These are phyloP conservation scores for Solanum stenotomum DNA, from an alignment of 257 asterid species.

Conservation along the genomic window DNA sequence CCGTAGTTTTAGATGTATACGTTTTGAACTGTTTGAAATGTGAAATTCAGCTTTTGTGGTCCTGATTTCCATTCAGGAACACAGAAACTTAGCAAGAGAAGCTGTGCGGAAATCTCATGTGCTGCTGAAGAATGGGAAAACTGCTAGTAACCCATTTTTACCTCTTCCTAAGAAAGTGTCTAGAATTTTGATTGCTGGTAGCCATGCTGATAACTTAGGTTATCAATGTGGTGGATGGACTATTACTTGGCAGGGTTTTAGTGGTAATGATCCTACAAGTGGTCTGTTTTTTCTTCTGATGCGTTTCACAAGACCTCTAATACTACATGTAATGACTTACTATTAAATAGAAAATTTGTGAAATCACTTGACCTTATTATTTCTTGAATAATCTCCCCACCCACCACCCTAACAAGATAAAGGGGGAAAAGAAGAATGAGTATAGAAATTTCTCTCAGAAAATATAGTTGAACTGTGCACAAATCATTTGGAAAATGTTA, in stretches of 20 bases:
- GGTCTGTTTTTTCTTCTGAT: constrained; percentile 25
- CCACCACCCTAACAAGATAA: background rate
- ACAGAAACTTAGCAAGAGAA: constrained; percentile 77
- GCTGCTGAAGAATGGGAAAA: constrained; percentile 74
- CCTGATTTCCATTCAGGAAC: constrained; percentile 35
- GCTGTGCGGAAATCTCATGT: constrained; percentile 80
- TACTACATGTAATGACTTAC: background rate
- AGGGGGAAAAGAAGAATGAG: background rate
- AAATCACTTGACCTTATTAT: background rate
- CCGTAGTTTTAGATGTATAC: background rate
- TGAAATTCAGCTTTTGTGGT: background rate
- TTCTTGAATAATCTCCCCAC: background rate
- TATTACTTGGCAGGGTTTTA: constrained; percentile 70
- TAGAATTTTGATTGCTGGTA: constrained; percentile 67
- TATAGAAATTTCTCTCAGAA: background rate
- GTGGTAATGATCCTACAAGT: constrained; percentile 50
- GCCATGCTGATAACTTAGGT: constrained; percentile 84
- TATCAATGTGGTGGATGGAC: constrained; percentile 95
- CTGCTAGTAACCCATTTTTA: constrained; percentile 32
- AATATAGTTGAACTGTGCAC: background rate
- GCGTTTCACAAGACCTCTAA: background rate
- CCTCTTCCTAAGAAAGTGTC: constrained; percentile 64
- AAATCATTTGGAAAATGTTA: background rate
- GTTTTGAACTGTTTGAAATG: background rate
- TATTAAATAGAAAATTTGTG: background rate